Base-by-base conservation (phyloP, 257 asterid genomes). In the Lycium barbarum region DNA sequence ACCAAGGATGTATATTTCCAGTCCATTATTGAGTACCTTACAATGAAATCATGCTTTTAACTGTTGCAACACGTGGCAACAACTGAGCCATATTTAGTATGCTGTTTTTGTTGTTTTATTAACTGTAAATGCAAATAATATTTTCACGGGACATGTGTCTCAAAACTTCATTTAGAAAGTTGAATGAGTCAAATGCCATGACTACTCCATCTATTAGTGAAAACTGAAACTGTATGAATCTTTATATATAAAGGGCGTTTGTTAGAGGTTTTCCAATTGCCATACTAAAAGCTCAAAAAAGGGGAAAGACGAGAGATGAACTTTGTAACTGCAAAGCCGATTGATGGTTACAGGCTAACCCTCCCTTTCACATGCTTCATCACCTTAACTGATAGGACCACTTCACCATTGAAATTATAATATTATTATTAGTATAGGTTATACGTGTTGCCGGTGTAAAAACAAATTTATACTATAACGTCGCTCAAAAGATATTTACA, bases 311-410 rank as follows among this genome's bases (percentile, higher is more conserved):
- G n/a, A 12, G 22, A 47, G 40, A 20, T n/a, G 58, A 74, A 51
- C 63, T 76, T 14, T 51, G 43, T 22, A 76, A 76, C 47, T 51
- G 82, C n/a, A 3, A 51, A 22, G 47, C 15, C 22, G 40, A 22
- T 76, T 51, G 63, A 76, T 76, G 63, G 22, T 51, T 51, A 76
- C 15, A 51, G 47, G 82, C 45, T 51, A 76, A 76, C 81, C 17
- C 17, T 43, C 57, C 36, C 79, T 68, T 68, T 68, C 78, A 61
- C 62, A 55, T 11, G 45, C 6, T 40, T 40, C 45, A 40, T 4
- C 4, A 40, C 45, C 45, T 40, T 40, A 40, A 61, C 13, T 61
- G 53, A 68, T 68, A 7, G 53, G 53, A 38, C 78, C 78, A 38
- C 14, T 70, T 68, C 15, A 73, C 81, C 80, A 2, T 72, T 43